Evolutionary conservation across 2,329 filamentous ascomycete species (phyloP).

Genomic region (Penicillium occitanis): DNA sequence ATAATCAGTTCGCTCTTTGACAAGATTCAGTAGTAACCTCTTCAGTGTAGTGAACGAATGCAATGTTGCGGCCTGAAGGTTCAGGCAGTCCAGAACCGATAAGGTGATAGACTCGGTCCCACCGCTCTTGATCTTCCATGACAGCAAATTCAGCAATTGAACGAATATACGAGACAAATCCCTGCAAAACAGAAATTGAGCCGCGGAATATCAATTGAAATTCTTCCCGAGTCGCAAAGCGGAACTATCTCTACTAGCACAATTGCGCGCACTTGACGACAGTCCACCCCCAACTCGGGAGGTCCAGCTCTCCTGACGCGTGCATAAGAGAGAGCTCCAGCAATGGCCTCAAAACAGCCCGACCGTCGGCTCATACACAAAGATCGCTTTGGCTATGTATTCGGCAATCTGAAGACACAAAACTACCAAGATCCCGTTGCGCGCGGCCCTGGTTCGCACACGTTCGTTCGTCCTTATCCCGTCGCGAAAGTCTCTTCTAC

Average conservation of each 20-base stretch:
- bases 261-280: constrained; percentile 1
- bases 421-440: constrained; percentile 65
- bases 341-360: constrained; percentile 41
- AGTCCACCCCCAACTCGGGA: neutral
- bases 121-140: neutral
- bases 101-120: neutral
- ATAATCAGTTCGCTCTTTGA: neutral
- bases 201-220: neutral
- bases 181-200: too few relatives aligned
- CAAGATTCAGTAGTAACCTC: neutral
- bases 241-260: neutral
- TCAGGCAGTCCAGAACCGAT: neutral
- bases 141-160: neutral
- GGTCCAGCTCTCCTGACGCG: neutral
- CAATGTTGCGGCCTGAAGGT: neutral
- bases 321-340: neutral
- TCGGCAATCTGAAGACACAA: constrained; percentile 68
- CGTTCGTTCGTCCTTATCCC: constrained; percentile 46
- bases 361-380: constrained; percentile 54
- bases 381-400: constrained; percentile 66
- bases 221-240: neutral
- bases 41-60: too few relatives aligned
- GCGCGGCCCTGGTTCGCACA: constrained; percentile 56
- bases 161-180: neutral
- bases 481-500: neutral